phyloP scores from a whole-genome alignment of 2,329 filamentous ascomycete genomes.

The Colletotrichum cuscutae region DNA sequence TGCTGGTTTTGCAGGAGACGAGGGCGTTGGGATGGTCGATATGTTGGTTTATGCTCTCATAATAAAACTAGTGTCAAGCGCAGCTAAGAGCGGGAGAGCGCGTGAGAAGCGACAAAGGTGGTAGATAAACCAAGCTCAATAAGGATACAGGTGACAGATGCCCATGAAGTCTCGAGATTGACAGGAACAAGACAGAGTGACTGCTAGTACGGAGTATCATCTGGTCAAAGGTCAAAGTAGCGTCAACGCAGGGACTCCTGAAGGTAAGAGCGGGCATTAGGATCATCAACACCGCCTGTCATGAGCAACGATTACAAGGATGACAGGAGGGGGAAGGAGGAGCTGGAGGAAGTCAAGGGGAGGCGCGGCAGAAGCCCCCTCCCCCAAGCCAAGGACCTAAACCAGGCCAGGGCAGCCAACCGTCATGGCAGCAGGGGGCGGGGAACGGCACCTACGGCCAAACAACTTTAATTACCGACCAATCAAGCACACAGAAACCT shows the following conservation, averaged over 20 bases:
- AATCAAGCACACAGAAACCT: not conserved
- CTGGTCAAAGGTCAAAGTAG: not conserved
- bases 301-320: not conserved
- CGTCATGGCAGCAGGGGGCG: constrained; percentile 21
- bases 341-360: not conserved
- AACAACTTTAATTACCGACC: constrained; percentile 13
- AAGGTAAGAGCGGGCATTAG: constrained; percentile 7
- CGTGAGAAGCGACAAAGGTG: not conserved
- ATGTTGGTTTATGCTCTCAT: not conserved
- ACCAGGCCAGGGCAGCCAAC: not conserved
- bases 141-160: not conserved
- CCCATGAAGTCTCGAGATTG: not conserved
- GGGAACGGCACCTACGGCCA: constrained; percentile 8
- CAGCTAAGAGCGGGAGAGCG: not conserved
- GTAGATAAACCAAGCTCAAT: not conserved
- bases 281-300: constrained; percentile 1
- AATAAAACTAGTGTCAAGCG: not conserved
- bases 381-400: constrained; percentile 12
- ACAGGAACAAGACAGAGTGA: not conserved
- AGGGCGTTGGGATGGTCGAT: not conserved
- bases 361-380: not conserved
- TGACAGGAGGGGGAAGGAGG: constrained; percentile 1
- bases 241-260: not conserved
- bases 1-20: not conserved
- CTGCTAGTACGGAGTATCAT: not conserved